These are phyloP conservation scores for Fusarium concolor DNA, from an alignment of 2,329 filamentous ascomycete genomes.

Conservation along the genomic window DNA sequence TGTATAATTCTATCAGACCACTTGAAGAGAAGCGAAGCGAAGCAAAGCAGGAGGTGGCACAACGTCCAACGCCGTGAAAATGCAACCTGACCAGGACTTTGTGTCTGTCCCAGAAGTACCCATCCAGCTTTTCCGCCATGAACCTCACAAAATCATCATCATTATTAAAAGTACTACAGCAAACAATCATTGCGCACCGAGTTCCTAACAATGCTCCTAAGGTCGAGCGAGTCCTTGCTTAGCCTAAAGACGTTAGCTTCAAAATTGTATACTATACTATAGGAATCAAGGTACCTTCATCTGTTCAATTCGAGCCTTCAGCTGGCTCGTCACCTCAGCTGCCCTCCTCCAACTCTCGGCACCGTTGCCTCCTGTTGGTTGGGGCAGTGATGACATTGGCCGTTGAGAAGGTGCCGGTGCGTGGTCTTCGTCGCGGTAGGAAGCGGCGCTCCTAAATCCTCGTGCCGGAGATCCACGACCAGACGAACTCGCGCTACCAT, in stretches of 20 bases:
- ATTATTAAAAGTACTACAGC: constrained; percentile 39
- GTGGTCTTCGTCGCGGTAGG: constrained; percentile 52
- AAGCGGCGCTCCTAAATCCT: constrained; percentile 58
- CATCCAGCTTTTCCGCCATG: constrained; percentile 39
- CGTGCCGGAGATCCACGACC: constrained; percentile 70
- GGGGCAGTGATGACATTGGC: constrained; percentile 52
- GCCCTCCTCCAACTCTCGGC: constrained; percentile 95
- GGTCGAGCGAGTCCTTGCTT: constrained; percentile 64
- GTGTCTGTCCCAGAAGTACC: constrained; percentile 37
- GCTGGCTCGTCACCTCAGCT: constrained; percentile 95
- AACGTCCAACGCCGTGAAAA: constrained; percentile 48
- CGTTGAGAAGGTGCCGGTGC: constrained; percentile 47
- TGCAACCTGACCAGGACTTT: constrained; percentile 43
- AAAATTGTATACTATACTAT: fast-evolving
- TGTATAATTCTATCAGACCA: constrained; percentile 40
- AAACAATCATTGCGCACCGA: constrained; percentile 19
- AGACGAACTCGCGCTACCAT: constrained; percentile 62
- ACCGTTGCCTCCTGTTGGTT: constrained; percentile 50
- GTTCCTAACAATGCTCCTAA: constrained; percentile 32
- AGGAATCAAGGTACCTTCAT: constrained; percentile 77
- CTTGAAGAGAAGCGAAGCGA: constrained; percentile 25
- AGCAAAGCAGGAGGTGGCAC: constrained; percentile 43
- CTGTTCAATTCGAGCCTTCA: constrained; percentile 97
- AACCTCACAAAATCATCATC: constrained; percentile 39
- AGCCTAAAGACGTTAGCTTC: constrained; percentile 51